A percentile compares a stretch with the other conserved stretches of the same genome.
Conservation (phyloP, 2,329 filamentous ascomycete species). For the Fusarium caatingaense region DNA sequence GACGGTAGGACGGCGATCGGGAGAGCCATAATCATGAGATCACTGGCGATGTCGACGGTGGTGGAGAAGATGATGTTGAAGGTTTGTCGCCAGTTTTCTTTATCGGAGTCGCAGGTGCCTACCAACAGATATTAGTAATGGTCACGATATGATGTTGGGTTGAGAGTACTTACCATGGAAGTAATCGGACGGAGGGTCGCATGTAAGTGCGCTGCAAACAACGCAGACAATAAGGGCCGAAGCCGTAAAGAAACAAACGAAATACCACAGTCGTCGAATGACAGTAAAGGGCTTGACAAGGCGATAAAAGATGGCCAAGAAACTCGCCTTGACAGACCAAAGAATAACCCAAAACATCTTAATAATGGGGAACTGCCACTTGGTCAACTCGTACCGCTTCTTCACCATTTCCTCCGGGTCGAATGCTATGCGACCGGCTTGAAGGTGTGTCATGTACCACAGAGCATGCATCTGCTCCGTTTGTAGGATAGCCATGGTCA, state of each 20-base stretch:
- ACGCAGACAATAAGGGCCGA: conserved; percentile 5
- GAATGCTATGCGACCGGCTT: conserved; percentile 4
- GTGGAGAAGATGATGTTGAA: conserved; percentile 30
- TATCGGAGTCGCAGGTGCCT: conserved; percentile 13
- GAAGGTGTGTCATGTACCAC: conserved; percentile 24
- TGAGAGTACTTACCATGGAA: conserved; percentile 3
- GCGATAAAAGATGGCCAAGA: conserved; percentile 17
- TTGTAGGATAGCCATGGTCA: conserved; percentile 29
- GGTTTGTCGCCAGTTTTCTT: conserved; percentile 11
- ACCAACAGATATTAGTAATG: rapidly evolving
- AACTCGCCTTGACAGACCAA: conserved; percentile 31
- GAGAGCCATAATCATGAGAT: conserved; percentile 31
- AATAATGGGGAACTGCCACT: conserved; percentile 31
- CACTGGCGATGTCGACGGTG: conserved; percentile 14
- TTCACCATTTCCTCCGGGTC: neutral
- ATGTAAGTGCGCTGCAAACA: conserved; percentile 20
- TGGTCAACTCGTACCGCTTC: neutral
- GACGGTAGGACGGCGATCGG: conserved; percentile 25
- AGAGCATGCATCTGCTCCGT: conserved; percentile 27
- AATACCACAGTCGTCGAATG: conserved; percentile 19
- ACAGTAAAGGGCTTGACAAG: conserved; percentile 19
- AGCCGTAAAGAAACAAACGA: conserved; percentile 5
- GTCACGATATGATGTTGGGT: rapidly evolving
- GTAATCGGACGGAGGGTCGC: conserved; percentile 14
- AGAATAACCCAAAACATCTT: conserved; percentile 32